phyloP scores from a whole-genome alignment of 208 protist genomes.

The Ichthyophonus hoferi region DNA sequence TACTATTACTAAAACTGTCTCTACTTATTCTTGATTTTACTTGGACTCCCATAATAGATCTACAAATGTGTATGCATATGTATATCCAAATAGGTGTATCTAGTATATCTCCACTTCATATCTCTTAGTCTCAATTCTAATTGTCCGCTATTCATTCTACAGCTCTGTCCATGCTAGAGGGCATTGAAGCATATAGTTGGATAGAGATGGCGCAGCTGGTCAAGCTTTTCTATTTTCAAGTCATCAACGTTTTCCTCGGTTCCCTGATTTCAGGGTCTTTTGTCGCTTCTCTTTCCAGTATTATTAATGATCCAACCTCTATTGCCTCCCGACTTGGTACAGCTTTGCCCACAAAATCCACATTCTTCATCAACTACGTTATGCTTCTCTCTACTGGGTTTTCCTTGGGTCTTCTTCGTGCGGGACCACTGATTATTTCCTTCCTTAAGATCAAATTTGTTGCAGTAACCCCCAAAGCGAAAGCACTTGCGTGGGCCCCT shows the following conservation, averaged over 20 bases:
- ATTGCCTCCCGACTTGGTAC: slow-evolving; percentile 36
- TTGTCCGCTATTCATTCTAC: too few relatives aligned
- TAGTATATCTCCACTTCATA: too few relatives aligned
- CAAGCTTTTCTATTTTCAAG: slow-evolving; percentile 41
- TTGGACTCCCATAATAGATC: too few relatives aligned
- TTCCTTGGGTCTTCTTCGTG: slow-evolving; percentile 13
- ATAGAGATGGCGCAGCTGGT: background rate
- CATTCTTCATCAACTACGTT: slow-evolving; percentile 51
- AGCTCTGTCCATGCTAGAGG: background rate
- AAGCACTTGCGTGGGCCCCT: background rate
- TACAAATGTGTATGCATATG: too few relatives aligned
- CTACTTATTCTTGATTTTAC: too few relatives aligned
- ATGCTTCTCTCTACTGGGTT: slow-evolving; percentile 7
- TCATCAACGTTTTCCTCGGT: slow-evolving; percentile 55
- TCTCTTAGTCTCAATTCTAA: too few relatives aligned
- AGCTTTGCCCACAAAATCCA: slow-evolving; percentile 27
- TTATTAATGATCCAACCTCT: slow-evolving; percentile 33
- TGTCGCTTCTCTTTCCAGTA: slow-evolving; percentile 43
- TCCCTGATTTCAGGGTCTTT: slow-evolving; percentile 45
- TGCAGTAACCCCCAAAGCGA: slow-evolving; percentile 41
- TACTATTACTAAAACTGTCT: too few relatives aligned
- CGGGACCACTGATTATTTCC: slow-evolving; percentile 2
- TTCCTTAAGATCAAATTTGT: slow-evolving; percentile 44
- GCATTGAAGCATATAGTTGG: slow-evolving; percentile 18
- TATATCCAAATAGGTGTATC: too few relatives aligned